A percentile compares a stretch with the other conserved stretches of the same genome.
These are phyloP conservation scores for Dothiorella sarmentorum DNA, from an alignment of 2,329 filamentous ascomycete species.

Conservation along the genomic window DNA sequence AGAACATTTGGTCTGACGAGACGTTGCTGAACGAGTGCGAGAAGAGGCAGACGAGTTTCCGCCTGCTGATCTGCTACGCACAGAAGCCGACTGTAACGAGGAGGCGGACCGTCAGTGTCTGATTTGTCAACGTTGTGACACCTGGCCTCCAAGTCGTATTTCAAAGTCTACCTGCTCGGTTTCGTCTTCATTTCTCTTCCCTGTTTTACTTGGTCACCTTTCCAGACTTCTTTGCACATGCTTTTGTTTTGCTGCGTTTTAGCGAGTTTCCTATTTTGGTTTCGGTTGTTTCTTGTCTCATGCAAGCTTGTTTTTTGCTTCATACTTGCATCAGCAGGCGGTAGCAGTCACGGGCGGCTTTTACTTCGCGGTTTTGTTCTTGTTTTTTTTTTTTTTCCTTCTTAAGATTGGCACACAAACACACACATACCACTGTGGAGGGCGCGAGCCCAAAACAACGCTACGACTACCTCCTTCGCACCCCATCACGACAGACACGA, in stretches of 20 bases:
- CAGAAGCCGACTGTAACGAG: constrained; percentile 63
- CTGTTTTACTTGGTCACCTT: neutral
- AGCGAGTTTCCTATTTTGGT: neutral
- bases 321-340: neutral
- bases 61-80: constrained; percentile 86
- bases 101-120: constrained; percentile 50
- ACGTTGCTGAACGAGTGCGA: constrained; percentile 79
- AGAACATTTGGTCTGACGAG: constrained; percentile 76
- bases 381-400: neutral
- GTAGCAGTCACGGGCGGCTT: constrained; percentile 1
- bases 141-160: neutral
- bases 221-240: neutral
- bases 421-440: too few species aligned
- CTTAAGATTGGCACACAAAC: constrained; percentile 1
- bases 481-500: constrained; percentile 8
- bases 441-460: constrained; percentile 5
- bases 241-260: constrained; percentile 6
- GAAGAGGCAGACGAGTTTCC: constrained; percentile 79
- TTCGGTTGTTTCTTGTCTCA: neutral
- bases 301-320: neutral
- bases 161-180: neutral
- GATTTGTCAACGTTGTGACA: constrained; percentile 20
- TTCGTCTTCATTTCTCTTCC: neutral
- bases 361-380: neutral
- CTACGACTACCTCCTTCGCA: neutral